These are phyloP conservation scores for Pleodorina starrii DNA, from an alignment of 139 green algal species.

Conservation along the genomic window DNA sequence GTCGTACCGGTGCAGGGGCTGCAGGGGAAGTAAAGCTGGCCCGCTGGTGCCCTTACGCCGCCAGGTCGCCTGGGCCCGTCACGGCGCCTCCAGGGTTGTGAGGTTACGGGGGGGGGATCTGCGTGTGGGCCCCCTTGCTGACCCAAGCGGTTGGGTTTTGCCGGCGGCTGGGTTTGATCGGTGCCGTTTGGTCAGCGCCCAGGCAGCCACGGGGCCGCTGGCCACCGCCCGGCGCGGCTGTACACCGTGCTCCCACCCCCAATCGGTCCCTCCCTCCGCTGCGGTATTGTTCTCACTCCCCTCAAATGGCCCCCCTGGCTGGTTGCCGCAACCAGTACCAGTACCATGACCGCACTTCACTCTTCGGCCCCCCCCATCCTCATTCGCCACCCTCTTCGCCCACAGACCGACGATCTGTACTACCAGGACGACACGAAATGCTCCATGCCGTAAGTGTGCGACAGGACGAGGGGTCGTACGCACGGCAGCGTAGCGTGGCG, in stretches of 20 bases:
- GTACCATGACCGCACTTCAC: not conserved
- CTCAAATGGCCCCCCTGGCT: not conserved
- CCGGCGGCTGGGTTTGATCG: not conserved
- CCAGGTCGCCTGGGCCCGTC: too few relatives aligned
- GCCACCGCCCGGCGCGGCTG: too few relatives aligned
- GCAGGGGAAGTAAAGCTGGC: not conserved
- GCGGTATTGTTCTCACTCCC: not conserved
- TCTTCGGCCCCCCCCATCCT: not conserved
- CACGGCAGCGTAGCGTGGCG: not conserved
- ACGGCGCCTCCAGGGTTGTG: not conserved
- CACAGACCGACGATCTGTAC: conserved; percentile 26
- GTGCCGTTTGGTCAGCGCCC: too few relatives aligned
- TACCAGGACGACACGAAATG: conserved; percentile 31
- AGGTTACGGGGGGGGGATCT: not conserved
- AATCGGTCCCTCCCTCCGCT: too few relatives aligned
- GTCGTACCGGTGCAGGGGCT: not conserved
- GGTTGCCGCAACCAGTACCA: too few relatives aligned
- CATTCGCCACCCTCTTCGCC: not conserved
- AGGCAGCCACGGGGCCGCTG: too few relatives aligned
- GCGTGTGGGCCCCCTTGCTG: not conserved
- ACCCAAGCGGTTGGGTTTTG: too few relatives aligned
- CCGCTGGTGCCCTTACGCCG: too few relatives aligned
- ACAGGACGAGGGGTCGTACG: not conserved
- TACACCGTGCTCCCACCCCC: too few relatives aligned
- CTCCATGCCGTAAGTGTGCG: conserved; percentile 8